Evolutionary conservation across 208 protist genomes (phyloP).

Genomic region (Leishmania tarentolae): DNA sequence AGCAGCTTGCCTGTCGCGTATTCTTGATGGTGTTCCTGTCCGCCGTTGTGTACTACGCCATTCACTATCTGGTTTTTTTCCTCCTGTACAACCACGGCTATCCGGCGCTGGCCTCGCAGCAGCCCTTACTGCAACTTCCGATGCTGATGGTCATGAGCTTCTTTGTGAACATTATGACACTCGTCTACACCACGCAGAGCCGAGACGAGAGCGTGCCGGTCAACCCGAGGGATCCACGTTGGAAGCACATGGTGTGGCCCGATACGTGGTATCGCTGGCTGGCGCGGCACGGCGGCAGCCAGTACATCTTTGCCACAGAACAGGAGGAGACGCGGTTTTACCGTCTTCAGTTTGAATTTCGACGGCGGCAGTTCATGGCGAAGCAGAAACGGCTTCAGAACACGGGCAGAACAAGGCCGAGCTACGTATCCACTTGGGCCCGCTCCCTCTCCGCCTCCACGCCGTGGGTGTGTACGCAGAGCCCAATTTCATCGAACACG

Average conservation of each 20-base stretch:
- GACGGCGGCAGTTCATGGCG: constrained; percentile 60
- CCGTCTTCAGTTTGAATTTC: constrained; percentile 70
- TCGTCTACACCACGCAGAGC: constrained; percentile 81
- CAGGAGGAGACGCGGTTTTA: constrained; percentile 78
- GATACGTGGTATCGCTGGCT: constrained; percentile 88
- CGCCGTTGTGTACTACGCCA: constrained; percentile 53
- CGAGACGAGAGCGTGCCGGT: constrained; percentile 63
- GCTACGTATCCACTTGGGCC: neutral
- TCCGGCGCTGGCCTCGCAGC: constrained; percentile 31
- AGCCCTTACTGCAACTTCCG: constrained; percentile 73
- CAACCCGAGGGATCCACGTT: constrained; percentile 65
- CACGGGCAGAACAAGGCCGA: neutral
- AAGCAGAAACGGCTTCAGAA: constrained; percentile 39
- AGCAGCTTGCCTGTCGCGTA: constrained; percentile 87
- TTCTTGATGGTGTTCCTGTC: constrained; percentile 69
- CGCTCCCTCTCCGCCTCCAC: neutral
- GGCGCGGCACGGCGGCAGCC: constrained; percentile 80
- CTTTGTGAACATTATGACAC: constrained; percentile 85
- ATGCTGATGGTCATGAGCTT: constrained; percentile 66
- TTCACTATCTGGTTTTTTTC: constrained; percentile 52
- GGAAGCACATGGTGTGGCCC: constrained; percentile 88
- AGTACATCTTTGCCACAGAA: constrained; percentile 89
- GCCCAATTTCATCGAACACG: neutral
- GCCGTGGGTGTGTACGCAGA: constrained; percentile 10
- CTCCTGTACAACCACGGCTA: constrained; percentile 46